Evolutionary conservation across 2,329 filamentous ascomycete genomes (phyloP), one percentile per base, ranked within the genome.

Genomic region (Cladosporium sp.): DNA sequence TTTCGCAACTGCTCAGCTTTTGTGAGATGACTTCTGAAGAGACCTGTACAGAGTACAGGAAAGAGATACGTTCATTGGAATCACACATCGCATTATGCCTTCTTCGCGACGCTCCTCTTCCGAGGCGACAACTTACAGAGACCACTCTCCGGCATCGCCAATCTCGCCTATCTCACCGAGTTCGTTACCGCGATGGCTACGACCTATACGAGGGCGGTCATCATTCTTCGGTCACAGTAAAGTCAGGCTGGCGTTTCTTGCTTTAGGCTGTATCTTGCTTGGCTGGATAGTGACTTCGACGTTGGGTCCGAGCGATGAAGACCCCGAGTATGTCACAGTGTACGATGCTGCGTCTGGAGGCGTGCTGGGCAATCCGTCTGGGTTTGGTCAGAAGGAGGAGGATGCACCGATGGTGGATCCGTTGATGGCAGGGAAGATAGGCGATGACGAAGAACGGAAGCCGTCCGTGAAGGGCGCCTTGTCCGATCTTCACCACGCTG

Each of bases 401-500:
- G 50, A 51, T n/a, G 20, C 17, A 14, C 19, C 20, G 15, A 43
- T 55, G 51, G 39, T 43, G 14, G 22, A 43, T n/a, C 43, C 28
- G 12, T 38, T 56, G 40, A 17, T n/a, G 17, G 20, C 15, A 1
- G 42, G 15, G 6, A 19, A 37, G 20, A 25, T 25, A 7, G 49
- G 49, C 19, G 54, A 42, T 19, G 49, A 56, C 11, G 63, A 64
- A 39, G 59, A 61, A 15, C 39, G 20, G 34, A 47, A 49, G 25
- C 69, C 69, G 1, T 66, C 67, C 1, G 66, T 72, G n/a, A 66
- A 64, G n/a, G 68, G 69, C 17, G 71, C 71, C 1, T 57, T 72
- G 49, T 60, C 66, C 6, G 70, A 72, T 30, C 60, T 72, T 11
- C 69, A 71, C 55, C 60, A 68, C 39, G 70, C 70, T 9, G 66